These are phyloP conservation scores for Thielaviopsis ethacetica DNA, from an alignment of 2,329 filamentous ascomycete genomes.

Conservation along the genomic window DNA sequence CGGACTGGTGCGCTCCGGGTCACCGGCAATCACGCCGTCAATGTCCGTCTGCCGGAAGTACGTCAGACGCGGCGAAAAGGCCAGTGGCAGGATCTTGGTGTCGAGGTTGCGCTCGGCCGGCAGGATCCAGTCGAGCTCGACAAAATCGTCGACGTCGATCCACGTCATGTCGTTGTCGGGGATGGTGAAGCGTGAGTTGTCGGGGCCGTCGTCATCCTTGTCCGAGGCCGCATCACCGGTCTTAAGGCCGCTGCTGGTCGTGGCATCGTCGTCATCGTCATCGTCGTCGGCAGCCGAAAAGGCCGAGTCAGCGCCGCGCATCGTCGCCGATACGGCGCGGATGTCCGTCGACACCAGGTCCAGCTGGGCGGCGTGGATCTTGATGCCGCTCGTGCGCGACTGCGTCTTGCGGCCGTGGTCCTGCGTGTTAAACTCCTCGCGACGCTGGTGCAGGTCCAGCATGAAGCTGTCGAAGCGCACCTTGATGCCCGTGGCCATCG, in stretches of 20 bases:
- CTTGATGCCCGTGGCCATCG: conserved; percentile 91
- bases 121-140: conserved; percentile 91
- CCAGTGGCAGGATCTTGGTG: conserved; percentile 84
- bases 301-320: conserved; percentile 51
- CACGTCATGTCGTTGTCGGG: conserved; percentile 89
- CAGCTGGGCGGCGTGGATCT: conserved; percentile 85
- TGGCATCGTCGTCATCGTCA: conserved; percentile 4
- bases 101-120: conserved; percentile 80
- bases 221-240: conserved; percentile 17
- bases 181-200: conserved; percentile 82
- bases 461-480: conserved; percentile 93
- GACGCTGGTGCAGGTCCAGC: conserved; percentile 84
- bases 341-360: conserved; percentile 87
- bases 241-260: conserved; percentile 4
- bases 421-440: conserved; percentile 76
- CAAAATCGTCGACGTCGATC: conserved; percentile 99
- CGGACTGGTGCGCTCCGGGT: conserved; percentile 65
- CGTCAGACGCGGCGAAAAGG: conserved; percentile 84
- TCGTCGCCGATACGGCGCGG: conserved; percentile 79
- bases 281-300: conserved; percentile 4
- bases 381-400: conserved; percentile 77
- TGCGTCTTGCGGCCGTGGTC: conserved; percentile 62
- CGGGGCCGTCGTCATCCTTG: conserved; percentile 40
- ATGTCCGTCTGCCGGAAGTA: conserved; percentile 97
- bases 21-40: conserved; percentile 59